phyloP scores from a whole-genome alignment of 1,284 basidiomycete species.

The Fomitopsis schrenkii region DNA sequence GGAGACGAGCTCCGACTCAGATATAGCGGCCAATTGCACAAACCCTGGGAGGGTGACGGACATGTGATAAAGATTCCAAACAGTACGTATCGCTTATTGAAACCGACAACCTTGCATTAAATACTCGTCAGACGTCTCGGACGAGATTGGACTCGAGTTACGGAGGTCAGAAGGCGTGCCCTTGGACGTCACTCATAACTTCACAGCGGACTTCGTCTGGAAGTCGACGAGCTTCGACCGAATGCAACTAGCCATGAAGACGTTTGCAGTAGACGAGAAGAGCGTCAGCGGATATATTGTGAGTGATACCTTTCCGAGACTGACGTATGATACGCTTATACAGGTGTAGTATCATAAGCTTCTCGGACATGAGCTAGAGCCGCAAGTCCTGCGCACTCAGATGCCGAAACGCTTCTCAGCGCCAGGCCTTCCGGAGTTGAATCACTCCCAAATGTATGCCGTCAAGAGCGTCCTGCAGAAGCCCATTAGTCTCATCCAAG shows the following conservation, averaged over 20 bases:
- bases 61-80: slow-evolving; percentile 99
- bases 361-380: slow-evolving; percentile 93
- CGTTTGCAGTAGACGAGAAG: slow-evolving; percentile 98
- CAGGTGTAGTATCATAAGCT: slow-evolving; percentile 88
- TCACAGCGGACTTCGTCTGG: slow-evolving; percentile 98
- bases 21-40: slow-evolving; percentile 87
- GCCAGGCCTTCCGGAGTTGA: slow-evolving; percentile 95
- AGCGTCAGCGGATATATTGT: slow-evolving; percentile 98
- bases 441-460: slow-evolving; percentile 99
- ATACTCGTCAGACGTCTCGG: slow-evolving; percentile 77
- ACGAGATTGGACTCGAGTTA: slow-evolving; percentile 95
- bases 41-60: slow-evolving; percentile 95
- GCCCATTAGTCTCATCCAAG: slow-evolving; percentile 97
- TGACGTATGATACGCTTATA: slow-evolving; percentile 1
- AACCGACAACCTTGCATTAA: slow-evolving; percentile 6
- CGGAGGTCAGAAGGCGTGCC: slow-evolving; percentile 92
- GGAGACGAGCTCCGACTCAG: slow-evolving; percentile 93
- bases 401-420: slow-evolving; percentile 98
- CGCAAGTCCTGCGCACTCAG: slow-evolving; percentile 83
- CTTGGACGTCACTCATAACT: slow-evolving; percentile 91
- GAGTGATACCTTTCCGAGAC: slow-evolving; percentile 26
- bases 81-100: slow-evolving; percentile 50
- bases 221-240: slow-evolving; percentile 99
- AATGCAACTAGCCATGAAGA: slow-evolving; percentile 99
- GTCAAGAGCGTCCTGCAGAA: slow-evolving; percentile 99